Evolutionary conservation across 352 stramenopile genomes (phyloP).

Genomic region (Chrysophaeum taylorii): DNA sequence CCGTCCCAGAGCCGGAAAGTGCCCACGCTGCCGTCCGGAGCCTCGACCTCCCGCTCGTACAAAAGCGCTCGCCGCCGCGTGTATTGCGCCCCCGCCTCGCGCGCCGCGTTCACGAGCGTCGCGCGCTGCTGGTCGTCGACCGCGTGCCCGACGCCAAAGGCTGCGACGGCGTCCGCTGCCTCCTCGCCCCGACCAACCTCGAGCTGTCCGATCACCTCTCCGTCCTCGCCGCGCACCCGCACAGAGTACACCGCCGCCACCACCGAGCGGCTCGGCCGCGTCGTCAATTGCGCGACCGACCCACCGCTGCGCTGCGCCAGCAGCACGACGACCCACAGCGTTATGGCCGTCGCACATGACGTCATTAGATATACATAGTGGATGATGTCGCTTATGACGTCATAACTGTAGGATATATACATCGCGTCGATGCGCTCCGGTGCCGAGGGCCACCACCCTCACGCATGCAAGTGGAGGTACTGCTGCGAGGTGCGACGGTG

Average conservation of each 20-base stretch:
- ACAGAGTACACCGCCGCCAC: neutral
- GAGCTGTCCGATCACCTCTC: neutral
- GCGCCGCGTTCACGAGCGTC: neutral
- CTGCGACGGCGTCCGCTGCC: conserved; percentile 3
- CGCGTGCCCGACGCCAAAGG: neutral
- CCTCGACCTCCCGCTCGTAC: neutral
- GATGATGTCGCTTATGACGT: too few relatives aligned
- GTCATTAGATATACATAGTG: too few relatives aligned
- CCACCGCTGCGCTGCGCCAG: neutral
- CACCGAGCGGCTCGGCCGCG: neutral
- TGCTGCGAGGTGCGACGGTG: too few relatives aligned
- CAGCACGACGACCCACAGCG: neutral
- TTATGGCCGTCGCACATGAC: too few relatives aligned
- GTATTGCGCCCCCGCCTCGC: neutral
- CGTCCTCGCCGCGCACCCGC: neutral
- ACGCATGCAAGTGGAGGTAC: too few relatives aligned
- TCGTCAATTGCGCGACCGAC: neutral
- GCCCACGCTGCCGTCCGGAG: neutral
- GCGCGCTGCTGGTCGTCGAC: neutral
- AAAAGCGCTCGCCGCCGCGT: neutral
- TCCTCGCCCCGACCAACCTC: neutral
- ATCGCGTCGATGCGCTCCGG: too few relatives aligned
- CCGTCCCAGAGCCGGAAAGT: neutral
- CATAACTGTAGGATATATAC: too few relatives aligned
- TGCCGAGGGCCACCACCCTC: too few relatives aligned